Base-by-base conservation (phyloP, 2,329 filamentous ascomycete species). In the Fusarium irregulare region DNA sequence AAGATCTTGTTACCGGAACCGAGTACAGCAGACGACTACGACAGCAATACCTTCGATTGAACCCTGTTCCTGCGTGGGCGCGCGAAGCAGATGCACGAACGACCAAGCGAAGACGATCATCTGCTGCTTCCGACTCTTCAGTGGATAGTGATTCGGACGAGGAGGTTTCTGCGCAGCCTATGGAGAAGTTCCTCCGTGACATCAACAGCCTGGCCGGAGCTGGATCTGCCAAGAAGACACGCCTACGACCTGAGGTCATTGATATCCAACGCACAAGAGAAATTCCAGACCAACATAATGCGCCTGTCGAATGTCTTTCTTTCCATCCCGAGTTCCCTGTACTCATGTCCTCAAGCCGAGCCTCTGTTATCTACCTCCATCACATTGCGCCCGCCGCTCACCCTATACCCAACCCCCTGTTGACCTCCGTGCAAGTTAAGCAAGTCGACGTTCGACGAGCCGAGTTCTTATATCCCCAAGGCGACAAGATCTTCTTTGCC, bases 241-340 rank as follows among this genome's bases (percentile, higher is more conserved):
- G 92, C 76, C 85, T 98, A 64, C 90, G 93, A 56, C 92, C 95
- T 44, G 95, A 97, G 80, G 91, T 93, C 47, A 86, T 99, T 72
- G 92, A 97, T 78, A 97, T 99, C 67, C 93, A 97, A 79, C 89
- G 93, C 74, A 89, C 93, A 68, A 92, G 94, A 78, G 94, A 98
- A 78, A 91, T 98, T 70, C 88, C 92, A 25, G 90, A 92, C 78
- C 84, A 86, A 32, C 93, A 97, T 80, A 91, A 89, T 80, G 92
- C 92, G 20, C 88, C 93, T 13, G 91, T 98, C 72, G 91, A 91
- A 42, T 93, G 92, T 44, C 88, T 99, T 37, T 91, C 90, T 12
- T 98, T 98, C 86, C 96, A 99, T 81, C 94, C 95, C 30, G 86
- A 90, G 72, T 92, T 94, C 77, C 93, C 96, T 7, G 90, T 99